phyloP scores from a whole-genome alignment of 495 filamentous ascomycete species.

The Podospora fimiseda region DNA sequence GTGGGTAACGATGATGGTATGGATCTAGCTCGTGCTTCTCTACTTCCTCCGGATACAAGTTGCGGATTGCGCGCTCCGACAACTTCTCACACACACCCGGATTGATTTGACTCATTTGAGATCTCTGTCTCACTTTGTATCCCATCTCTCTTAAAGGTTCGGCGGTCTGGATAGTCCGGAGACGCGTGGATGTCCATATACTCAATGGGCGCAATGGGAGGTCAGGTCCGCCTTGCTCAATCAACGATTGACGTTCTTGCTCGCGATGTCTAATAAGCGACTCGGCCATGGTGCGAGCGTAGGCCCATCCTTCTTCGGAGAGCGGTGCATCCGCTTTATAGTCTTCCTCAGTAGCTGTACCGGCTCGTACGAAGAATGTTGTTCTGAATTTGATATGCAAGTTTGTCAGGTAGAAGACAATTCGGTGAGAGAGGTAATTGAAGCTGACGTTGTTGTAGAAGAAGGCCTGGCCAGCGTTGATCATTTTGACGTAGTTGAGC shows the following conservation, averaged over 20 bases:
- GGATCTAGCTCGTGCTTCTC: constrained; percentile 89
- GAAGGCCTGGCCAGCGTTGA: constrained; percentile 89
- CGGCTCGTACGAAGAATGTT: constrained; percentile 85
- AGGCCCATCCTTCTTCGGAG: constrained; percentile 74
- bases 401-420: constrained; percentile 97
- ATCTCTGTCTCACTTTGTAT: constrained; percentile 80
- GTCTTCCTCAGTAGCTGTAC: constrained; percentile 64
- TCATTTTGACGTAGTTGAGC: constrained; percentile 98
- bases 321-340: constrained; percentile 87
- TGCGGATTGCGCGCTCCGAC: constrained; percentile 65
- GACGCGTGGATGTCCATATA: constrained; percentile 90
- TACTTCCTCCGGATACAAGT: constrained; percentile 81
- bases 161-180: constrained; percentile 85
- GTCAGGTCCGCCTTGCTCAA: constrained; percentile 60
- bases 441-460: constrained; percentile 94
- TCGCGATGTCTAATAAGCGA: constrained; percentile 75
- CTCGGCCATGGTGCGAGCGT: constrained; percentile 82
- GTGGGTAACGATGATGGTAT: constrained; percentile 93
- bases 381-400: constrained; percentile 89
- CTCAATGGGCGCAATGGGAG: constrained; percentile 71
- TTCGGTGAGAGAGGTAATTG: constrained; percentile 89
- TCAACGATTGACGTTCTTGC: constrained; percentile 61
- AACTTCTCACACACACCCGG: constrained; percentile 93
- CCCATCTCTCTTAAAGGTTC: constrained; percentile 69
- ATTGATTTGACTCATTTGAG: constrained; percentile 94